Evolutionary conservation across 192 early-diverging fungal genomes (phyloP).

Genomic region (Diversispora eburnea): DNA sequence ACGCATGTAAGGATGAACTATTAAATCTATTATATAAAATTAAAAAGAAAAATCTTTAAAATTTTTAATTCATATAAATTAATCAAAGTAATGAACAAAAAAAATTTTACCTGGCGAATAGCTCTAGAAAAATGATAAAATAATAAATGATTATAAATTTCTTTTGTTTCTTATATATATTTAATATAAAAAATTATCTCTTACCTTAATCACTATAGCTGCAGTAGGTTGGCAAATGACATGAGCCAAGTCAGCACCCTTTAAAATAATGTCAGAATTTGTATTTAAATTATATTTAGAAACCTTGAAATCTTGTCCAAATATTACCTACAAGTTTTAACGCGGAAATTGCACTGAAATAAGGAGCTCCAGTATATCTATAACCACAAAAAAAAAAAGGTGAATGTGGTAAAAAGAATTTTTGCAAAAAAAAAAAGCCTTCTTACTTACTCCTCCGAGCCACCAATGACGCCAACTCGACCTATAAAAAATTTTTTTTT

Average conservation of each 20-base stretch:
- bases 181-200: background rate
- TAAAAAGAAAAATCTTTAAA: background rate
- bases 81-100: background rate
- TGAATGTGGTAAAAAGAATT: background rate
- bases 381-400: background rate
- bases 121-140: constrained; percentile 26
- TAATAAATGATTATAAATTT: constrained; percentile 5
- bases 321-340: constrained; percentile 59
- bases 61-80: background rate
- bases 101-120: constrained; percentile 42
- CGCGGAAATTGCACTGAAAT: constrained; percentile 72
- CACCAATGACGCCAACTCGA: constrained; percentile 70
- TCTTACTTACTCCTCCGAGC: constrained; percentile 74
- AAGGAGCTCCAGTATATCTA: constrained; percentile 91
- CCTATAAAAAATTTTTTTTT: constrained; percentile 55
- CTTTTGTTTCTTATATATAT: background rate
- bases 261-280: constrained; percentile 19
- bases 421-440: background rate
- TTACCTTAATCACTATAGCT: constrained; percentile 68
- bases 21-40: constrained; percentile 55
- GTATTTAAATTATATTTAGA: background rate
- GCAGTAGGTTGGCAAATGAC: constrained; percentile 84
- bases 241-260: constrained; percentile 84
- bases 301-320: background rate
- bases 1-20: constrained; percentile 87